Percentiles rank a stretch among this genome's conserved stretches.
phyloP scores from a whole-genome alignment of 352 stramenopile species.

The Pythium oligandrum region DNA sequence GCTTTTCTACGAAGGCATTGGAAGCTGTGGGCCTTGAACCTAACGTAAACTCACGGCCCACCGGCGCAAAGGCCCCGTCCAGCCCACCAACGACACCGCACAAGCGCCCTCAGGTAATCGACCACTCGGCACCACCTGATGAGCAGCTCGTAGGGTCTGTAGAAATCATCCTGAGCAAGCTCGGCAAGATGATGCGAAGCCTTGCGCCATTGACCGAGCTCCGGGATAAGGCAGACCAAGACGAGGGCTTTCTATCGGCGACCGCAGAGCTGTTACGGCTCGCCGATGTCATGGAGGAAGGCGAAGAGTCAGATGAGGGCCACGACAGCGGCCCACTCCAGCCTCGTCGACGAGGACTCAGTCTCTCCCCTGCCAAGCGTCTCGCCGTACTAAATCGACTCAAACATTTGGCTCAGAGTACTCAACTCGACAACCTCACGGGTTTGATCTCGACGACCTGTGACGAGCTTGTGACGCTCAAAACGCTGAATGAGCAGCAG shows the following conservation, averaged over 20 bases:
- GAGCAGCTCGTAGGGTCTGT: slow-evolving; percentile 31
- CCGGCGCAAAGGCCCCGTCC: background rate
- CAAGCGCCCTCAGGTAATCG: background rate
- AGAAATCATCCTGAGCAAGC: slow-evolving; percentile 37
- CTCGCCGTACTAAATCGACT: slow-evolving; percentile 33
- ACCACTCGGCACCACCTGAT: background rate
- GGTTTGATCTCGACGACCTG: slow-evolving; percentile 14
- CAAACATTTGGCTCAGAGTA: slow-evolving; percentile 29
- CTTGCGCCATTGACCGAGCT: slow-evolving; percentile 39
- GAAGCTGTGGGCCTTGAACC: slow-evolving; percentile 35
- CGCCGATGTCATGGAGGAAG: slow-evolving; percentile 39
- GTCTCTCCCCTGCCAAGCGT: slow-evolving; percentile 24
- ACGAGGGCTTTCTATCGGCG: background rate
- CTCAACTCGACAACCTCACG: slow-evolving; percentile 24
- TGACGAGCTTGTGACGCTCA: slow-evolving; percentile 20
- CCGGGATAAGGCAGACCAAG: slow-evolving; percentile 9
- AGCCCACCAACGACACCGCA: slow-evolving; percentile 5
- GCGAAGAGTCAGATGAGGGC: background rate
- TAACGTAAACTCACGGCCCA: no score
- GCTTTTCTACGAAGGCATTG: slow-evolving; percentile 29
- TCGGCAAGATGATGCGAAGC: slow-evolving; percentile 57
- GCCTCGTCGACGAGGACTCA: slow-evolving; percentile 18
- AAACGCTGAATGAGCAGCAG: slow-evolving; percentile 20
- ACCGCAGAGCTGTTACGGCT: slow-evolving; percentile 50
- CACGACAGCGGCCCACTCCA: background rate